Base-by-base conservation (phyloP, 1,284 basidiomycete genomes). In the Rhizoctonia solani region DNA sequence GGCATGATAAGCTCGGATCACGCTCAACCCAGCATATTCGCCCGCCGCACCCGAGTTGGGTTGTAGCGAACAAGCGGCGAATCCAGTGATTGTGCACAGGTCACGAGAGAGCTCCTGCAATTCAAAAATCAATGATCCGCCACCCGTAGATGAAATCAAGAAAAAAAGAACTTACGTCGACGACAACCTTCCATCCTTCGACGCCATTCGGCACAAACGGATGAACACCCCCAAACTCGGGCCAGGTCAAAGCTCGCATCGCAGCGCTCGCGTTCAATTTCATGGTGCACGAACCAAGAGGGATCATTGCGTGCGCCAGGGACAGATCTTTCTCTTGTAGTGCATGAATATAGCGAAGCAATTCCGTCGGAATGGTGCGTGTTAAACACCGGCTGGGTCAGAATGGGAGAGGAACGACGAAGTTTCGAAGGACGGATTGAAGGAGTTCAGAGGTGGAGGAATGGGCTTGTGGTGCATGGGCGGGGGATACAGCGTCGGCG, bases 21-120 rank as follows among this genome's bases (percentile, higher is more conserved):
- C 90, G 63, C 86, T 90, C 37, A 99, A 84, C 29, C 96, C 96
- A 39, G 96, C 87, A 74, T 95, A 99, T 80, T 99, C 96, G 49
- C 96, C 96, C 63, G 90, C 70, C 13, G 96, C 96, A 68, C 96
- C 96, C 25, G 95, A 98, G 79, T 99, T 99, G 65, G 96, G 96
- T 77, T 99, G 96, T 34, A 99, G 82, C 3, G 94, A 96, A 71
- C 95, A 94, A 16, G 94, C 88, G 70, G 93, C 86, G 81, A 98
- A 98, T 27, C 96, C 96, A 14, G 96, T 99, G 71, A 98, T 93
- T 74, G 86, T 89, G 81, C 93, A 94, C 2, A 99, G 82, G 79
- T 98, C 94, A 16, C 82, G 79, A 76, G 96, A 93, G 56, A 99
- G 83, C 81, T 99, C 96, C 83, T 90, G 72, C 25, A 23, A 4